These are phyloP conservation scores for Helotiales sp. DNA, from an alignment of 2,329 filamentous ascomycete species.

Conservation along the genomic window DNA sequence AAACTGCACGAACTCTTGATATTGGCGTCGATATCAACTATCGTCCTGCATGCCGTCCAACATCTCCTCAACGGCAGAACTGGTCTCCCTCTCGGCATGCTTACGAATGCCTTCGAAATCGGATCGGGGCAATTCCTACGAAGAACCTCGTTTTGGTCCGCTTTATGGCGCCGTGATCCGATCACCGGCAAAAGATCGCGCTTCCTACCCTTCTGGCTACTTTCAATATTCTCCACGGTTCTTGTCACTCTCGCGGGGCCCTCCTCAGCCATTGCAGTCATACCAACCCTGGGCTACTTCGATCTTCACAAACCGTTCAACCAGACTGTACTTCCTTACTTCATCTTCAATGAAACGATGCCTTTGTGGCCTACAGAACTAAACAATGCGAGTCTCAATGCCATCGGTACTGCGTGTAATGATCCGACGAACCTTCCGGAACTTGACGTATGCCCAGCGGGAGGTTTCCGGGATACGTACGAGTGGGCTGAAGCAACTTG, in stretches of 20 bases:
- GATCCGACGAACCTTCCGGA: background rate
- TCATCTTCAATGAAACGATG: background rate
- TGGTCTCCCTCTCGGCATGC: slow-evolving; percentile 4
- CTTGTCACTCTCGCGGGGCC: slow-evolving; percentile 4
- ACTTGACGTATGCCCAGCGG: background rate
- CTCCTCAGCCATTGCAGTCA: slow-evolving; percentile 2
- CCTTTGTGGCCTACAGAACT: background rate
- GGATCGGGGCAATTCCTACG: background rate
- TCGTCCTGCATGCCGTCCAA: slow-evolving; percentile 5
- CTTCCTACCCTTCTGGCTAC: background rate
- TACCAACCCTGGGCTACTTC: slow-evolving; percentile 4
- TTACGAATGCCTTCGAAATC: slow-evolving; percentile 4
- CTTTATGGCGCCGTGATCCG: background rate
- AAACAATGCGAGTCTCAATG: background rate
- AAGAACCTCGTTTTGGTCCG: background rate
- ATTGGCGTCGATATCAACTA: background rate
- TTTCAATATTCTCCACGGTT: slow-evolving; percentile 1
- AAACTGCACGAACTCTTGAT: slow-evolving; percentile 6
- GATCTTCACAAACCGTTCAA: background rate
- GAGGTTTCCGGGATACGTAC: background rate
- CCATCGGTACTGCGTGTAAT: background rate
- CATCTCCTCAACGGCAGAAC: background rate
- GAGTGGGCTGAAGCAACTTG: background rate
- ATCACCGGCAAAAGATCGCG: background rate
- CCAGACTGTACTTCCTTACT: background rate